Conservation (phyloP, 2,329 filamentous ascomycete species). For the Dothistroma pini region DNA sequence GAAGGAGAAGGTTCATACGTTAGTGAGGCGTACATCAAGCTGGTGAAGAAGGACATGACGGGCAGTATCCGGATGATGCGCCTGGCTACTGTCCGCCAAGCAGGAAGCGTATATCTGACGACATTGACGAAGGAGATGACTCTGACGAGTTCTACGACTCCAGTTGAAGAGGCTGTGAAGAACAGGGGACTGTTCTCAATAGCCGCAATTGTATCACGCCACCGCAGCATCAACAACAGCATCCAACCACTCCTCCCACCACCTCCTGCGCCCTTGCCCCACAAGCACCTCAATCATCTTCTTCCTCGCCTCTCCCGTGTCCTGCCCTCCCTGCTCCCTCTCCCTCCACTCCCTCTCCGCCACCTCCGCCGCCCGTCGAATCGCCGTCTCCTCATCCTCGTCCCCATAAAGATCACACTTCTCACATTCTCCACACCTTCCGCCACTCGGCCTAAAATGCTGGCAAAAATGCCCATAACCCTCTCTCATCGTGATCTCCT, state of each 20-base stretch:
- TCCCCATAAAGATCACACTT: constrained; percentile 49
- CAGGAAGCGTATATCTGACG: too few species aligned
- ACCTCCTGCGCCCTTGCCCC: constrained; percentile 16
- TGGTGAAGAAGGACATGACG: background rate
- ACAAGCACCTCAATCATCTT: constrained; percentile 24
- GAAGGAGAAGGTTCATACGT: background rate
- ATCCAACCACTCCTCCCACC: constrained; percentile 23
- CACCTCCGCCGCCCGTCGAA: constrained; percentile 40
- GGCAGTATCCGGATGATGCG: background rate
- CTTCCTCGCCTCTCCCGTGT: constrained; percentile 31
- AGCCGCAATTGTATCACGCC: constrained; percentile 14
- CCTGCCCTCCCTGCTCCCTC: constrained; percentile 27
- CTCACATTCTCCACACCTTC: constrained; percentile 72
- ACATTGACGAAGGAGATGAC: too few species aligned
- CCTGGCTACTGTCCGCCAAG: too few species aligned
- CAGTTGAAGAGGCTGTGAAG: background rate
- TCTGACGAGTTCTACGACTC: too few species aligned
- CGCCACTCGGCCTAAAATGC: constrained; percentile 82
- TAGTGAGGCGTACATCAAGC: background rate
- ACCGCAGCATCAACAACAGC: constrained; percentile 19
- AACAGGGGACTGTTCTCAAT: too few species aligned
- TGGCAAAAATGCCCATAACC: constrained; percentile 95
- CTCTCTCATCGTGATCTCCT: constrained; percentile 53
- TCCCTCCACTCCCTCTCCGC: constrained; percentile 48
- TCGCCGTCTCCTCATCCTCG: constrained; percentile 45